Conservation (phyloP, 352 stramenopile genomes). For the Phytophthora citricola region DNA sequence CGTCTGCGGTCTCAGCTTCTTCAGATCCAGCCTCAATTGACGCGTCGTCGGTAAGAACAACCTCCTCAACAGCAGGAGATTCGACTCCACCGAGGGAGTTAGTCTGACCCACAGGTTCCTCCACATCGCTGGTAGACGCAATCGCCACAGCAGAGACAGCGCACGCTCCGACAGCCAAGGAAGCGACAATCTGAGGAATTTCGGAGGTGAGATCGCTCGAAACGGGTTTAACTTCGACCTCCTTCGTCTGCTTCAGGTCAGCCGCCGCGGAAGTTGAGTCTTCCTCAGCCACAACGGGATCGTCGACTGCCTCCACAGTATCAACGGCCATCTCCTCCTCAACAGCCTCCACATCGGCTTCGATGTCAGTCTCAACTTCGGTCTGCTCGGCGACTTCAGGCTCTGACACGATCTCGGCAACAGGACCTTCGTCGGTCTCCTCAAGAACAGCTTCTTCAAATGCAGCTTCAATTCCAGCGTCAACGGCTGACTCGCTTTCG, state of each 20-base stretch:
- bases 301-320: neutral
- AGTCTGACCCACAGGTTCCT: neutral
- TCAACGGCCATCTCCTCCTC: neutral
- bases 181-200: constrained; percentile 27
- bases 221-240: neutral
- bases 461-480: no score
- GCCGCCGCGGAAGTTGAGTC: neutral
- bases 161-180: constrained; percentile 10
- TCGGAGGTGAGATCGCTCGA: constrained; percentile 3
- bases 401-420: no score
- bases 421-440: no score
- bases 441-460: no score
- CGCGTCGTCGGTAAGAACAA: neutral
- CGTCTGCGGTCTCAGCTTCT: neutral
- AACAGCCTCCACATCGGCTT: neutral
- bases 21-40: no score
- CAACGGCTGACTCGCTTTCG: no score
- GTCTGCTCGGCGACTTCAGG: no score
- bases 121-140: neutral
- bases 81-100: no score
- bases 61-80: neutral
- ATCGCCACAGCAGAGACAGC: neutral
- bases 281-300: neutral
- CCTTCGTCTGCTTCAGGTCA: no score
- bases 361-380: neutral